Percentiles rank a stretch among this genome's conserved stretches.
These are phyloP conservation scores for Corniculantispora saksenae DNA, from an alignment of 2,329 filamentous ascomycete genomes.

Conservation along the genomic window DNA sequence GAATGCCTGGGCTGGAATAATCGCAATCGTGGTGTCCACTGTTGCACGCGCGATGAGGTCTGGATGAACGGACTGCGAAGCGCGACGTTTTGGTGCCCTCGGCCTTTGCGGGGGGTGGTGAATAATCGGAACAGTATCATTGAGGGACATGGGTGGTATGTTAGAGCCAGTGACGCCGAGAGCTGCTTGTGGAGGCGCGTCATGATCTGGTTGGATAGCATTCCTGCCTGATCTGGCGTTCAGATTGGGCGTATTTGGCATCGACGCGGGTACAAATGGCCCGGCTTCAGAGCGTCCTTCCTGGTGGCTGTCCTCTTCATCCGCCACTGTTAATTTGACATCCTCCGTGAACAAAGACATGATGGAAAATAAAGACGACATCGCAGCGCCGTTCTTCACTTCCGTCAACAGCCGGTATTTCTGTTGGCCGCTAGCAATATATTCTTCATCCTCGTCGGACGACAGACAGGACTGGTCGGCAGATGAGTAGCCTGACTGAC, in stretches of 20 bases:
- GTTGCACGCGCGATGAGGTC: conserved; percentile 96
- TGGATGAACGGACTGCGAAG: conserved; percentile 81
- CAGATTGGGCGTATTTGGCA: conserved; percentile 43
- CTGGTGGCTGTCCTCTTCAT: conserved; percentile 45
- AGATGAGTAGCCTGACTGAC: conserved; percentile 29
- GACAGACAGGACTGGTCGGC: conserved; percentile 31
- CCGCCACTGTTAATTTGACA: conserved; percentile 75
- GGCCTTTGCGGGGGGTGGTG: conserved; percentile 36
- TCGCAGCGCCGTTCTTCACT: conserved; percentile 94
- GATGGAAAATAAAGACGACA: conserved; percentile 98
- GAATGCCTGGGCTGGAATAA: conserved; percentile 96
- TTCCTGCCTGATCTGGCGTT: conserved; percentile 29
- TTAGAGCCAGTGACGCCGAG: conserved; percentile 37
- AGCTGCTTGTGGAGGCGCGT: not conserved
- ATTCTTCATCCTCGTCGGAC: conserved; percentile 67
- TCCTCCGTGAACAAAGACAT: conserved; percentile 96
- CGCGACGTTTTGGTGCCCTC: conserved; percentile 42
- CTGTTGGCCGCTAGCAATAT: conserved; percentile 67
- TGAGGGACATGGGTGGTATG: conserved; percentile 76
- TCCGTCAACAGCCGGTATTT: conserved; percentile 95
- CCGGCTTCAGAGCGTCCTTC: conserved; percentile 31
- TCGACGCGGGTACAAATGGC: conserved; percentile 35
- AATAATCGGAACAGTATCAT: conserved; percentile 41
- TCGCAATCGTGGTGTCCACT: conserved; percentile 95
- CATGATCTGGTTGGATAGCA: not conserved